phyloP scores from a whole-genome alignment of 495 filamentous ascomycete species.

The Xylaria nigripes region DNA sequence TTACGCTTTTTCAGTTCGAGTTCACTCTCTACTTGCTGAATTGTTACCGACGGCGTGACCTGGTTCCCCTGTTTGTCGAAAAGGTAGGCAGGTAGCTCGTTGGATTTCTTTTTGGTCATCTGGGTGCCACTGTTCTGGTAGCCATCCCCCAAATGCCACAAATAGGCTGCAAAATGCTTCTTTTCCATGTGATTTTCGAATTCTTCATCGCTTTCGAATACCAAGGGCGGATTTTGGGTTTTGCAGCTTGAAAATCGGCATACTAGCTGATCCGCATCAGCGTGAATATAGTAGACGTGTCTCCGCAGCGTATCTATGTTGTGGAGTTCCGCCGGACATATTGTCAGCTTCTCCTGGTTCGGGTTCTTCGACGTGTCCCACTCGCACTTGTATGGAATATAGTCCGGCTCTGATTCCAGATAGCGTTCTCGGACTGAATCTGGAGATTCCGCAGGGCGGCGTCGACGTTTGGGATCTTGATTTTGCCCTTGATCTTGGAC shows the following conservation, averaged over 20 bases:
- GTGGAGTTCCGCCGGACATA: constrained; percentile 64
- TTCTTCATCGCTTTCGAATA: constrained; percentile 24
- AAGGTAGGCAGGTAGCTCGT: constrained; percentile 31
- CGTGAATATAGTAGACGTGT: constrained; percentile 55
- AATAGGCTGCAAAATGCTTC: constrained; percentile 49
- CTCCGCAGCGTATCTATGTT: constrained; percentile 62
- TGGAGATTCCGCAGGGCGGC: constrained; percentile 16
- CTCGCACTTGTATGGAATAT: constrained; percentile 32
- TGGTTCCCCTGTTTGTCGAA: constrained; percentile 34
- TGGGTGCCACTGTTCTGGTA: constrained; percentile 30
- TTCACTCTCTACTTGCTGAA: constrained; percentile 31
- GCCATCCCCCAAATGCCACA: constrained; percentile 63
- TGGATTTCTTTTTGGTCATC: constrained; percentile 12
- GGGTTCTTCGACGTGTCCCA: constrained; percentile 17
- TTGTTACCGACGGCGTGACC: constrained; percentile 34
- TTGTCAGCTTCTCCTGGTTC: not conserved
- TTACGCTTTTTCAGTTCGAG: constrained; percentile 27
- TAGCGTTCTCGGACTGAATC: constrained; percentile 17
- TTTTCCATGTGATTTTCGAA: constrained; percentile 56
- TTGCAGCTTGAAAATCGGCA: constrained; percentile 35
- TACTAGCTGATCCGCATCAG: constrained; percentile 16
- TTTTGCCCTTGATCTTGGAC: not conserved
- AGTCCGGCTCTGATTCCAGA: constrained; percentile 18
- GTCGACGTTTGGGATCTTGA: constrained; percentile 19
- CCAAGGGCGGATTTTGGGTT: constrained; percentile 10